These are phyloP conservation scores for Chalciporus sphaerocephalus DNA, from an alignment of 768 basidiomycete genomes.

Conservation along the genomic window DNA sequence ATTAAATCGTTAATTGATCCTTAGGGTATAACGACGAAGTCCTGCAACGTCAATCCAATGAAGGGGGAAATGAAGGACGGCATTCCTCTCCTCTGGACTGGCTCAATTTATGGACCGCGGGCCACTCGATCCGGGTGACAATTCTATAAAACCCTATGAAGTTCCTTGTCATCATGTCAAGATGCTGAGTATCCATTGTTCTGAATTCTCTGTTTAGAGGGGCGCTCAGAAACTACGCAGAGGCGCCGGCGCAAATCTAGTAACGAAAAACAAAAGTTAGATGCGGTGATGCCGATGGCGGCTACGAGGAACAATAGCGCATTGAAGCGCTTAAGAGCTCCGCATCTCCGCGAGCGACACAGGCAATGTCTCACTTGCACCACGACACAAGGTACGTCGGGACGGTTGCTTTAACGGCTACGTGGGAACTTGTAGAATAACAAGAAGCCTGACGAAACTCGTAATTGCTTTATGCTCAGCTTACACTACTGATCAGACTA, in stretches of 20 bases:
- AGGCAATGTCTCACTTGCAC: conserved; percentile 33
- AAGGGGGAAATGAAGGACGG: conserved; percentile 7
- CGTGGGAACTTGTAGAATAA: conserved; percentile 15
- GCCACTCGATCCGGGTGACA: conserved; percentile 9
- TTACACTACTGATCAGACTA: conserved; percentile 1
- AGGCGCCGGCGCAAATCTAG: conserved; percentile 3
- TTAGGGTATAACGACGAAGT: conserved; percentile 37
- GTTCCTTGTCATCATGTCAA: conserved; percentile 8
- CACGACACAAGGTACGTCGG: conserved; percentile 15
- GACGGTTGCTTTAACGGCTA: not conserved
- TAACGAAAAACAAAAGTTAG: conserved; percentile 23
- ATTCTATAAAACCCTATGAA: conserved; percentile 1
- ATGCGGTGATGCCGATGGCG: not conserved
- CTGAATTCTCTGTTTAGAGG: not conserved
- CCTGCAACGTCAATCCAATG: conserved; percentile 40
- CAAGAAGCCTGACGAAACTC: conserved; percentile 8
- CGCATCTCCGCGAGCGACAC: conserved; percentile 15
- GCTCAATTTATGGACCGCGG: conserved; percentile 19
- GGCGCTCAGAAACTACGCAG: conserved; percentile 5
- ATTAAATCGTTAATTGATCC: conserved; percentile 9
- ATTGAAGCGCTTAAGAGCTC: conserved; percentile 3
- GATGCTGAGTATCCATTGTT: conserved; percentile 23
- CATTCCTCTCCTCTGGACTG: not conserved
- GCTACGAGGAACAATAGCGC: conserved; percentile 23
- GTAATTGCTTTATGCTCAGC: not conserved